Conservation (phyloP, 2,329 filamentous ascomycete genomes). For the Venturia pyrina region DNA sequence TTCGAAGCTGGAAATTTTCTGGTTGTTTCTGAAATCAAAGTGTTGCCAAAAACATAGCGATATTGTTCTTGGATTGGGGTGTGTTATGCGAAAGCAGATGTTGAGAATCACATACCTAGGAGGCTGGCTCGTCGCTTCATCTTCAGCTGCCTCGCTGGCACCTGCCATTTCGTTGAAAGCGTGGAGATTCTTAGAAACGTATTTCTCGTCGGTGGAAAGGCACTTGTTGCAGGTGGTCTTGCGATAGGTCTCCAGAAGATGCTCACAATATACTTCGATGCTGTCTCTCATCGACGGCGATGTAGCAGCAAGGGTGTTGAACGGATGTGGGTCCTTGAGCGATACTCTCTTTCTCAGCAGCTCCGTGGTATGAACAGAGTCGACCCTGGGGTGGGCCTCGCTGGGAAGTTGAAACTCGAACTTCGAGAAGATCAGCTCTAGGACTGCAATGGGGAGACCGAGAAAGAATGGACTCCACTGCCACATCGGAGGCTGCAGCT, state of each 20-base stretch:
- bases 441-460: neutral
- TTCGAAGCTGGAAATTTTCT: neutral
- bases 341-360: neutral
- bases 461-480: neutral
- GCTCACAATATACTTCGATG: neutral
- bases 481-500: neutral
- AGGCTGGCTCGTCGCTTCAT: neutral
- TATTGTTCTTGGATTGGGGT: neutral
- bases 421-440: neutral
- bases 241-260: neutral
- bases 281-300: neutral
- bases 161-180: neutral
- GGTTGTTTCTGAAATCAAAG: neutral
- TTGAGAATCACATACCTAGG: neutral
- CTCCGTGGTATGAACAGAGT: neutral
- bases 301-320: neutral
- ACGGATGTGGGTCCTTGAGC: neutral
- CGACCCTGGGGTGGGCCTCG: neutral
- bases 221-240: neutral
- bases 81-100: neutral
- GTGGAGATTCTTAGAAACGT: neutral
- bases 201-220: neutral
- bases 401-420: neutral
- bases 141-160: neutral
- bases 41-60: neutral